These are phyloP conservation scores for Magnolia officinalis DNA, from an alignment of 164 flowering plant genomes.

Conservation along the genomic window DNA sequence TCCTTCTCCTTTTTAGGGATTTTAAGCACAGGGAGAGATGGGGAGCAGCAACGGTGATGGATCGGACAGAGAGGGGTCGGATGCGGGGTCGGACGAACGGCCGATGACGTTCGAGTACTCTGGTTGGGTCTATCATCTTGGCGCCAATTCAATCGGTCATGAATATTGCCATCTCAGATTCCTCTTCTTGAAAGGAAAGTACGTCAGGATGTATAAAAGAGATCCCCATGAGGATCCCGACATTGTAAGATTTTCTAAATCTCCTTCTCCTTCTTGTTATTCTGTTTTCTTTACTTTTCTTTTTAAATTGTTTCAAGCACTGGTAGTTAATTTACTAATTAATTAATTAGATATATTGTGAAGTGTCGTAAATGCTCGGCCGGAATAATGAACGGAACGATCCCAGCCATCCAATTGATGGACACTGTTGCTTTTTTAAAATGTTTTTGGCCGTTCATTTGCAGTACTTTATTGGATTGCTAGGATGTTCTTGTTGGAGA, in stretches of 20 bases:
- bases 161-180: constrained; percentile 82
- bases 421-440: too few relatives aligned
- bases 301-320: neutral
- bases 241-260: constrained; percentile 42
- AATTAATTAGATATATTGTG: too few relatives aligned
- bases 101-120: constrained; percentile 37
- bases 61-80: neutral
- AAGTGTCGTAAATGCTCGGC: too few relatives aligned
- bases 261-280: neutral
- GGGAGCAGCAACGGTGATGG: neutral
- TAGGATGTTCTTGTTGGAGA: too few relatives aligned
- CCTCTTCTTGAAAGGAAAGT: constrained; percentile 59
- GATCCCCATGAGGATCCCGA: constrained; percentile 78
- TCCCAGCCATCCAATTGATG: too few relatives aligned
- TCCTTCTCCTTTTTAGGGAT: too few relatives aligned
- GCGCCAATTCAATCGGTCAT: constrained; percentile 74
- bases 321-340: too few relatives aligned
- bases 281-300: neutral
- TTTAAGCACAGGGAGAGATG: neutral
- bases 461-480: too few relatives aligned
- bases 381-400: too few relatives aligned
- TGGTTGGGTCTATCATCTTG: constrained; percentile 89
- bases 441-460: too few relatives aligned
- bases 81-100: neutral
- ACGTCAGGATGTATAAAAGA: constrained; percentile 77